A percentile compares a stretch with the other conserved stretches of the same genome.
Conservation (phyloP, 2,329 filamentous ascomycete genomes). For the Cytospora paraplurivora region DNA sequence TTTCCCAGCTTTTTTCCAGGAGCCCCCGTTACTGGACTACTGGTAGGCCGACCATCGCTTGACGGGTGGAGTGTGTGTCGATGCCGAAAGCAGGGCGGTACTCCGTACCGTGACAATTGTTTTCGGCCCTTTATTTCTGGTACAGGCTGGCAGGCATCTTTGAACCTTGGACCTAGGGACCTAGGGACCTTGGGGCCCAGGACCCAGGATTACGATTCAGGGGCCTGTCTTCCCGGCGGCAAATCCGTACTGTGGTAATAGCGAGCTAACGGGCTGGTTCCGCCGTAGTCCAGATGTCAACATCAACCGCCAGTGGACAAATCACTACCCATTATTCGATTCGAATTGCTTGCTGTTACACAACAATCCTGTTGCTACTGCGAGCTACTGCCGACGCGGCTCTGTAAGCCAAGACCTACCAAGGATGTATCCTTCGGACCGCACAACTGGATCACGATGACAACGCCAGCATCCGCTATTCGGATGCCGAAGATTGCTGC, state of each 20-base stretch:
- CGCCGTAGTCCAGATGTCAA: not conserved
- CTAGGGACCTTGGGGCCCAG: constrained; percentile 1
- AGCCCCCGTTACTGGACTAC: not conserved
- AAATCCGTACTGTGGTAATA: constrained; percentile 1
- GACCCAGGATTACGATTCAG: not conserved
- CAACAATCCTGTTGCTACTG: constrained; percentile 6
- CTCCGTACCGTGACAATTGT: constrained; percentile 21
- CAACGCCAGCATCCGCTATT: constrained; percentile 6
- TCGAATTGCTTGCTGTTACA: constrained; percentile 16
- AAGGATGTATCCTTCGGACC: not conserved
- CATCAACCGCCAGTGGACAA: constrained; percentile 8
- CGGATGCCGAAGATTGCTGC: constrained; percentile 20
- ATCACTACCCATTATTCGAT: constrained; percentile 22
- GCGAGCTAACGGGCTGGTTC: not conserved
- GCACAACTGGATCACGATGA: constrained; percentile 10
- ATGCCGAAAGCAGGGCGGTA: constrained; percentile 21
- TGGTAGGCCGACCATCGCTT: constrained; percentile 23
- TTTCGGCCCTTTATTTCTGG: constrained; percentile 27
- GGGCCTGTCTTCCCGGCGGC: not conserved
- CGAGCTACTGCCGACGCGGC: too few species aligned
- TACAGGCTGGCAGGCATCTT: constrained; percentile 20
- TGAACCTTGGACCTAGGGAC: constrained; percentile 8
- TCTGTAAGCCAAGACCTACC: not conserved
- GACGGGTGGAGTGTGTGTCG: constrained; percentile 15
- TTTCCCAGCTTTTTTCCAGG: not conserved